Base-by-base conservation (phyloP, 768 basidiomycete genomes). In the Naganishia vishniacii region DNA sequence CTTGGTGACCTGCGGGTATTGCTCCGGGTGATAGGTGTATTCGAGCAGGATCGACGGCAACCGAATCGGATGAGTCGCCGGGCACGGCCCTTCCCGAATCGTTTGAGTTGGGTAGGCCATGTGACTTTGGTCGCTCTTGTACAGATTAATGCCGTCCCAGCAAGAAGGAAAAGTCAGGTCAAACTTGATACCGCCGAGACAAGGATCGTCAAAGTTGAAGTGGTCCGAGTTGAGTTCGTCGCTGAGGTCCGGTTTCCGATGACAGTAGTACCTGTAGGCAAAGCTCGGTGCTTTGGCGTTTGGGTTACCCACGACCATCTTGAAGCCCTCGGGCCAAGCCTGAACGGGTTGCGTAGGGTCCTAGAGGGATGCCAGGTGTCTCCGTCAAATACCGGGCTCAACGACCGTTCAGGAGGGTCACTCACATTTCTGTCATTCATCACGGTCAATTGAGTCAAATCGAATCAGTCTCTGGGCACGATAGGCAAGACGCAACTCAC, bases 121-220 rank as follows among this genome's bases (percentile, higher is more conserved):
- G 65, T 76, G 75, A 1, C 67, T 65, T 25, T 49, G 48, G 49
- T 75, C 73, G 1, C 41, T 16, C 40, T 69, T 71, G 64, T 70
- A 73, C 0, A 75, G 67, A 60, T 76, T 73, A 26, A 71, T 61
- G 51, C 75, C 75, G 45, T 76, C 71, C 75, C 75, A 76, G 56
- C 75, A 74, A 0, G 56, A 58, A 15, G 73, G 71, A 62, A 74
- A 73, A 48, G 61, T 65, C 16, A 72, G n/a, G 23, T 72, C 67
- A 45, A 62, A 67, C 67, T 71, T 69, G 65, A 76, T 65, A 48
- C 73, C 73, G 26, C 49, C 51, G 6, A 66, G 61, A 58, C 72
- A 71, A 26, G 46, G 58, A 13, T 48, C 45, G n/a, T 65, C 37
- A 34, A 69, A 70, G 65, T 72, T 70, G 66, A 75, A 73, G 32